Evolutionary conservation across 1,284 basidiomycete genomes (phyloP).

Genomic region (Violaceomyces palustris): DNA sequence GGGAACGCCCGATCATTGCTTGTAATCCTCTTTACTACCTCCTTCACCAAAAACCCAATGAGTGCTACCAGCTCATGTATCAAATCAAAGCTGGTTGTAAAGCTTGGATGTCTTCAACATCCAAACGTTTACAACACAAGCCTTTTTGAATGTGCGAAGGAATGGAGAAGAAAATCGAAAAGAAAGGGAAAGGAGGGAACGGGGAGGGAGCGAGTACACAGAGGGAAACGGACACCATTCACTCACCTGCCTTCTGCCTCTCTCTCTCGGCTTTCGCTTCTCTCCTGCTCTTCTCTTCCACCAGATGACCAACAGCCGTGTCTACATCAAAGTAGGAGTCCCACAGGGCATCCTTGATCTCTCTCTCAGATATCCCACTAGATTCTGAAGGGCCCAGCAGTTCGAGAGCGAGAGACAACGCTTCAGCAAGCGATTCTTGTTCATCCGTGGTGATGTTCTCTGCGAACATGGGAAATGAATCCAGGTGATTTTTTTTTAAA

Average conservation of each 20-base stretch:
- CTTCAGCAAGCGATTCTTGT: conserved; percentile 32
- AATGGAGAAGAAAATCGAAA: too few species aligned
- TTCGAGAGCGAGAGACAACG: conserved; percentile 28
- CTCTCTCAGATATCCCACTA: conserved; percentile 41
- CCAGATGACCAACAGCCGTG: conserved; percentile 67
- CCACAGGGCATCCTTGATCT: conserved; percentile 77
- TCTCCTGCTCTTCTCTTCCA: conserved; percentile 39
- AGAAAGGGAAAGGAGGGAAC: too few species aligned
- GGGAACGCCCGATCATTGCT: too few species aligned
- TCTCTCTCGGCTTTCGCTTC: conserved; percentile 34
- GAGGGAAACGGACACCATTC: background rate
- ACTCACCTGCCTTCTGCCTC: conserved; percentile 36
- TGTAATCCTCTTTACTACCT: too few species aligned
- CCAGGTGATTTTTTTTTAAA: too few species aligned
- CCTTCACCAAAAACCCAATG: too few species aligned
- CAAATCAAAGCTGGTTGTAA: too few species aligned
- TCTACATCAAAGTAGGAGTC: conserved; percentile 83
- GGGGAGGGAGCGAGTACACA: background rate
- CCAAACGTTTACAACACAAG: too few species aligned
- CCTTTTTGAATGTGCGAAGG: too few species aligned
- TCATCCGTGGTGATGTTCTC: conserved; percentile 44
- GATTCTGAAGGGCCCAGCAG: conserved; percentile 33
- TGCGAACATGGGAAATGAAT: conserved; percentile 1
- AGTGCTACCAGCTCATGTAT: too few species aligned
- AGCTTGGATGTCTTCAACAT: too few species aligned